A percentile compares a stretch with the other conserved stretches of the same genome.
Conservation (phyloP, 495 filamentous ascomycete genomes). For the Penicillium paxilli region DNA sequence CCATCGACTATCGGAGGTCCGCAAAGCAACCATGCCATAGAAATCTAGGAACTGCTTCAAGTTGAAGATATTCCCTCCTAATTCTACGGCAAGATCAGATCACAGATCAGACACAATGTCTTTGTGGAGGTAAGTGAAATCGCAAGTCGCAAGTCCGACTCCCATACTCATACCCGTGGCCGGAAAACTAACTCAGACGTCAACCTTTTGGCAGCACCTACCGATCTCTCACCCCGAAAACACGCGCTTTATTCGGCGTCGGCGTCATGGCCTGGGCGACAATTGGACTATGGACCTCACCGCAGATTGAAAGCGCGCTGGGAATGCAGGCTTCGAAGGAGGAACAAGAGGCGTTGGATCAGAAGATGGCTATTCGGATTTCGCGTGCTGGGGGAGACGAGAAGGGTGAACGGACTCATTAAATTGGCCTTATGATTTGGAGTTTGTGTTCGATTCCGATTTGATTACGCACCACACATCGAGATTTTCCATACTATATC, state of each 20-base stretch:
- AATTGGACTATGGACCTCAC: slow-evolving; percentile 58
- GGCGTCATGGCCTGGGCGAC: slow-evolving; percentile 65
- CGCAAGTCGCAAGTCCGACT: neutral
- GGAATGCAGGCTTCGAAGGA: slow-evolving; percentile 62
- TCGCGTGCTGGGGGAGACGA: slow-evolving; percentile 33
- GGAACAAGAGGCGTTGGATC: slow-evolving; percentile 57
- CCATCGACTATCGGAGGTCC: neutral
- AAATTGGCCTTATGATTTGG: neutral
- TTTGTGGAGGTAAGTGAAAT: slow-evolving; percentile 36
- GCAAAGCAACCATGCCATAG: neutral
- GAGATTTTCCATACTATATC: too few relatives aligned
- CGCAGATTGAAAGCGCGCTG: slow-evolving; percentile 61
- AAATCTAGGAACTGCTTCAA: too few relatives aligned
- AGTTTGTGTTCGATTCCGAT: neutral
- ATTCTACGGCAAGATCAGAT: too few relatives aligned
- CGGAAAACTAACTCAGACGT: too few relatives aligned
- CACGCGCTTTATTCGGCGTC: slow-evolving; percentile 62
- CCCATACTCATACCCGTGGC: too few relatives aligned
- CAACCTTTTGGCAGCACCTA: slow-evolving; percentile 52
- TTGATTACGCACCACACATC: too few relatives aligned
- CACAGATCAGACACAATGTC: slow-evolving; percentile 27
- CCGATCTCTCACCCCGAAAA: slow-evolving; percentile 57
- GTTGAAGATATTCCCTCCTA: too few relatives aligned
- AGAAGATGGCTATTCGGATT: slow-evolving; percentile 49
- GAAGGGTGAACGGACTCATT: slow-evolving; percentile 9